Percentiles rank a stretch among this genome's conserved stretches.
These are phyloP conservation scores for Massospora cicadina DNA, from an alignment of 371 early-diverging fungal species.

Conservation along the genomic window DNA sequence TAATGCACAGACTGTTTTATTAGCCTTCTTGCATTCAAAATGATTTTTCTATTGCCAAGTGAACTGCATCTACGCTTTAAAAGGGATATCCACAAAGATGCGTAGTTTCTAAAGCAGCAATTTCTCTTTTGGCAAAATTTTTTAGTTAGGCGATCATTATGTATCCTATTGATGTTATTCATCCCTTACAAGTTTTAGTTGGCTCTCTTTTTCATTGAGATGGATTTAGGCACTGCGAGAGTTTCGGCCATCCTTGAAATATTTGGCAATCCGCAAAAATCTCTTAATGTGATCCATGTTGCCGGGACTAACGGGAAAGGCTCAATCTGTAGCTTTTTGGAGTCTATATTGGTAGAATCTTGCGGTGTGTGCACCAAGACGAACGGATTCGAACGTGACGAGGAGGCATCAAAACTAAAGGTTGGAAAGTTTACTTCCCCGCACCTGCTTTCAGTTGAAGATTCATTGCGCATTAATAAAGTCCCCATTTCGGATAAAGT, in stretches of 20 bases:
- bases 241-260: neutral
- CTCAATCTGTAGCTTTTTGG: conserved; percentile 48
- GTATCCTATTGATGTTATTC: too few relatives aligned
- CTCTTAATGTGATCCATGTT: conserved; percentile 42
- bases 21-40: too few relatives aligned
- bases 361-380: too few relatives aligned
- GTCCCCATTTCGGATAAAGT: conserved; percentile 45
- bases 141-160: too few relatives aligned
- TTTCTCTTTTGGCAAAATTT: too few relatives aligned
- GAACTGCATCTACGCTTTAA: too few relatives aligned
- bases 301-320: conserved; percentile 84
- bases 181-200: too few relatives aligned
- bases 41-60: too few relatives aligned
- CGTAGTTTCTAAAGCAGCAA: too few relatives aligned
- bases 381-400: neutral
- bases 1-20: too few relatives aligned
- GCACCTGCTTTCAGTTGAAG: conserved; percentile 72
- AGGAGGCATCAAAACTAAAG: conserved; percentile 17
- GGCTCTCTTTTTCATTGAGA: too few relatives aligned
- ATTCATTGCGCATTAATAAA: conserved; percentile 80
- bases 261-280: conserved; percentile 14
- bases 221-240: neutral
- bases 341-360: conserved; percentile 30
- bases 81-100: too few relatives aligned
- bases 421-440: conserved; percentile 81